Base-by-base conservation (phyloP, 2,329 filamentous ascomycete species). In the Nemania diffusa region DNA sequence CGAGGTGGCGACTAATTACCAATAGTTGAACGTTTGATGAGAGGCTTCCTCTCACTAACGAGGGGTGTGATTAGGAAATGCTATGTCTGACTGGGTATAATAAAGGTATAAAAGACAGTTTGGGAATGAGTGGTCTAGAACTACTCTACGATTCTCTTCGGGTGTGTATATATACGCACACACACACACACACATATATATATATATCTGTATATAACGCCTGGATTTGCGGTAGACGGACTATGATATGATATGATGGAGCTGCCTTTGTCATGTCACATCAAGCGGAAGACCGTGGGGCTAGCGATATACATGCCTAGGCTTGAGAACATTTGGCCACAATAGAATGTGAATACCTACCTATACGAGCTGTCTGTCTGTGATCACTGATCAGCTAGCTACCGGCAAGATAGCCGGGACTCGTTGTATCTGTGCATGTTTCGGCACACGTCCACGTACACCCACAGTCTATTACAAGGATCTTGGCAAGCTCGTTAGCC, bases 231-330 rank as follows among this genome's bases (percentile, higher is more conserved):
- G 51, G 27, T 11, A 46, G 17, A 17, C 20, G 46, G 27, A 29
- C 29, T 24, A 20, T 37, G 40, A 60, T 46, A 40, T 9, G 42
- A 46, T 22, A 46, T n/a, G 24, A 50, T 9, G 34, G 57, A 32
- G 17, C 1, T 37, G 13, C 17, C 37, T 42, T 26, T n/a, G 22
- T 29, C 17, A 56, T 15, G 64, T 57, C 27, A 34, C 48, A 58
- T 62, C 32, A 40, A 26, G 29, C 40, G 26, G 48, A 50, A 42
- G 7, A 22, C 20, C 37, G 37, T 52, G 58, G 53, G 58, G 48
- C 58, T 22, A 53, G 34, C 15, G 34, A 62, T 48, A 42, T n/a
- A 17, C 22, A 37, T 37, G 62, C 53, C 5, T 48, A 29, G 9
- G 9, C 42, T 52, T 29, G 24, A 40, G 9, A 40, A 40, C 8